Evolutionary conservation across 2,329 filamentous ascomycete genomes (phyloP), one percentile per base, ranked within the genome.

Genomic region (Chalara sp.): DNA sequence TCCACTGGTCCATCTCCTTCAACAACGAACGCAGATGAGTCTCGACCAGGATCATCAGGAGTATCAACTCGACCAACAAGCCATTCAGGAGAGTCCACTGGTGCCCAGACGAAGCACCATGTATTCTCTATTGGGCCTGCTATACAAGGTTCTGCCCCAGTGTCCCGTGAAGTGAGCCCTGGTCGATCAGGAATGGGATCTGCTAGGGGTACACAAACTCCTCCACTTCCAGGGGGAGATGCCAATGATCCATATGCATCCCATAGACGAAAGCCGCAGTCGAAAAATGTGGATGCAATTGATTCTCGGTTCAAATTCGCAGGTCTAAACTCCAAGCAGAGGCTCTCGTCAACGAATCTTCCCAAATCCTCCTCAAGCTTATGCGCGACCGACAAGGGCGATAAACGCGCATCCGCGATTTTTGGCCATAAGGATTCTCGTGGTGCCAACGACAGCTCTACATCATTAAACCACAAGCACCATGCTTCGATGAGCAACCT

Each of bases 401-500:
- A 83, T 21, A 83, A 81, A 61, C 73, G 76, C 12, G 70, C 70
- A 44, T 77, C 77, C 0, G 70, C 67, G 13, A 57, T 76, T 6
- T 70, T 76, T 49, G 62, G 69, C 49, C 51, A 61, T 49, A 77
- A 80, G 55, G 76, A 83, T 32, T 51, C 73, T 29, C 67, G 72
- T 47, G 60, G 68, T 42, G 71, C 78, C 44, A 68, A 73, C 49
- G 72, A 80, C 28, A 68, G 66, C 56, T 65, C 64, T 58, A 64
- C 72, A 37, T 70, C 72, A 49, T 70, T 70, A 2, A 75, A 77
- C 54, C 76, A 71, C 56, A 75, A 78, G 47, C n/a, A 8, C 35
- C 81, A 88, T 53, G 83, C 87, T 28, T 96, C 93, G 5, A 97
- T 97, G 87, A 85, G 87, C 4, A 92, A 97, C 62, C 70, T 99